Evolutionary conservation across 176 grass and related monocot genomes (phyloP).

Genomic region (Bromus sterilis): DNA sequence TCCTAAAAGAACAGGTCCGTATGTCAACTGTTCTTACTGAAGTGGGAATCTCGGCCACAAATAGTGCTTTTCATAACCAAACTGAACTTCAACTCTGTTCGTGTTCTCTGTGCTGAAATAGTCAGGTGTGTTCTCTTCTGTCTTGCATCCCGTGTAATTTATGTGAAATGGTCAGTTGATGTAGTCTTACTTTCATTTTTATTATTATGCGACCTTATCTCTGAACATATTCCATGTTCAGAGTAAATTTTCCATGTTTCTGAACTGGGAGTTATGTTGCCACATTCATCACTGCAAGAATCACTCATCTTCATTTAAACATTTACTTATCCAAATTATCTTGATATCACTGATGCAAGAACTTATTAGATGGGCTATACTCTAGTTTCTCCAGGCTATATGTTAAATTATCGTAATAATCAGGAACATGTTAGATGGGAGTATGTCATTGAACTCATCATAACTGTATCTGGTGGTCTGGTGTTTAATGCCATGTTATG

Average conservation of each 20-base stretch:
- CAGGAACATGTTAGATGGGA: too few species aligned
- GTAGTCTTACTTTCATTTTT: not conserved
- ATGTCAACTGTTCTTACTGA: too few species aligned
- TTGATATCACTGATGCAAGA: not conserved
- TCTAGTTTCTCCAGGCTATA: too few species aligned
- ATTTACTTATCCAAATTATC: not conserved
- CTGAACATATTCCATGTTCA: too few species aligned
- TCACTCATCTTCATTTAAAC: not conserved
- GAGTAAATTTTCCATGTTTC: not conserved
- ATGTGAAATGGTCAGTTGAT: too few species aligned
- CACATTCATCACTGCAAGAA: not conserved
- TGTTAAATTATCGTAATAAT: too few species aligned
- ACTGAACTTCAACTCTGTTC: conserved; percentile 78
- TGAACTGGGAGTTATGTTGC: not conserved
- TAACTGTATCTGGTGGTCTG: too few species aligned
- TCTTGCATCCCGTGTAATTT: too few species aligned
- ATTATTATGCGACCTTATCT: not conserved
- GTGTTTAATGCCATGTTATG: too few species aligned
- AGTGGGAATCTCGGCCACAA: conserved; percentile 89
- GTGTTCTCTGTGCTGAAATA: conserved; percentile 77
- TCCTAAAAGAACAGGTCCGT: too few species aligned
- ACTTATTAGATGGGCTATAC: not conserved
- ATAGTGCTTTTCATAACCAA: conserved; percentile 92
- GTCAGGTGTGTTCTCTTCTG: conserved; percentile 65
- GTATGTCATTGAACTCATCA: too few species aligned